These are phyloP conservation scores for Teratosphaeria destructans DNA, from an alignment of 2,329 filamentous ascomycete genomes.

Conservation along the genomic window DNA sequence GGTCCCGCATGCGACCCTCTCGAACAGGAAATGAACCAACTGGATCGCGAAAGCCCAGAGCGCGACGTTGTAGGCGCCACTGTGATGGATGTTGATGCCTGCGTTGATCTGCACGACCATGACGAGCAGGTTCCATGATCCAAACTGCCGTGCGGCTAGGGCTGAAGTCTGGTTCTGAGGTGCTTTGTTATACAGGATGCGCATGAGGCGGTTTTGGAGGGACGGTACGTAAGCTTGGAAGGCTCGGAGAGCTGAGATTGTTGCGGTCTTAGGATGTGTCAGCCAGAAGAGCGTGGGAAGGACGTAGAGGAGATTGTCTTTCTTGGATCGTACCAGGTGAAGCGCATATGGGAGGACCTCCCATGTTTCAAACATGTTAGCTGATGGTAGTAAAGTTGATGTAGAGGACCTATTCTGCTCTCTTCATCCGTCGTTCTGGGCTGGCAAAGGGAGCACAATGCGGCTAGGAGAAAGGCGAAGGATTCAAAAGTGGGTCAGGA, in stretches of 20 bases:
- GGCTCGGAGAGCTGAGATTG: neutral
- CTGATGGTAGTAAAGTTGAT: neutral
- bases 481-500: neutral
- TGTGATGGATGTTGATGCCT: neutral
- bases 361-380: slow-evolving; percentile 2
- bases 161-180: neutral
- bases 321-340: neutral
- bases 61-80: neutral
- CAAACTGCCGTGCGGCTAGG: slow-evolving; percentile 1
- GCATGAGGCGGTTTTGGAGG: neutral
- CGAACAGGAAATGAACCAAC: neutral
- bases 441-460: neutral
- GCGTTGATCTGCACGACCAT: slow-evolving; percentile 2
- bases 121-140: neutral
- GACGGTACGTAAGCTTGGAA: slow-evolving; percentile 1
- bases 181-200: neutral
- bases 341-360: slow-evolving; percentile 1
- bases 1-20: neutral
- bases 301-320: no score
- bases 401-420: neutral
- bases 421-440: neutral
- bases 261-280: neutral
- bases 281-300: neutral
- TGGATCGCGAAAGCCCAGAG: neutral
- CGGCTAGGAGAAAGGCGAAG: neutral